Evolutionary conservation across 1,284 basidiomycete species (phyloP).

Genomic region (Caloboletus firmus): DNA sequence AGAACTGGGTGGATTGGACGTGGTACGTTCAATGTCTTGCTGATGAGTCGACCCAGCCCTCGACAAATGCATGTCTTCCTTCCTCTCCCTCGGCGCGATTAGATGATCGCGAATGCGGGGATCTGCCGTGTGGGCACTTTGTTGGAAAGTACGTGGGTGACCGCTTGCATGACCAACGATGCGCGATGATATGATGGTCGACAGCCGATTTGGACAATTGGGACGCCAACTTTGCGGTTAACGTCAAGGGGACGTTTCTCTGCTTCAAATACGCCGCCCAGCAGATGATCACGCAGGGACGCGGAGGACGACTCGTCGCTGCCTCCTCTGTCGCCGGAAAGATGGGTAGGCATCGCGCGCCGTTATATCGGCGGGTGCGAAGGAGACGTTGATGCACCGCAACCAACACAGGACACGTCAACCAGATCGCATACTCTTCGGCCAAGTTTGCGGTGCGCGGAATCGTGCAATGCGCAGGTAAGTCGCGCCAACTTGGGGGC

Average conservation of each 20-base stretch:
- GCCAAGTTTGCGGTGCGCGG: conserved; percentile 47
- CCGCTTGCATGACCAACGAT: neutral
- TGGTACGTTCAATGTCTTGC: conserved; percentile 3
- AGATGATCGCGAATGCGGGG: conserved; percentile 32
- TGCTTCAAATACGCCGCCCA: conserved; percentile 38
- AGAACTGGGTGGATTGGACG: conserved; percentile 16
- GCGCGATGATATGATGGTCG: neutral
- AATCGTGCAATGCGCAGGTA: conserved; percentile 39
- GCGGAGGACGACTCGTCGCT: conserved; percentile 43
- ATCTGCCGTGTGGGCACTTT: conserved; percentile 2
- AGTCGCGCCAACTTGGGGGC: neutral
- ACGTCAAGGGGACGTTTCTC: conserved; percentile 23
- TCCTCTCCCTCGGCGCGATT: neutral
- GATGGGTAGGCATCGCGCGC: neutral
- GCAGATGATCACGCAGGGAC: conserved; percentile 46
- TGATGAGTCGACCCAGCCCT: too few relatives aligned
- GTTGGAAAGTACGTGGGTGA: conserved; percentile 12
- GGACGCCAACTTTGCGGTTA: conserved; percentile 7
- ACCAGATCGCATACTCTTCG: conserved; percentile 32
- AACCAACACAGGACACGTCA: neutral
- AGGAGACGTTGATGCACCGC: neutral
- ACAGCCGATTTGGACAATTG: neutral
- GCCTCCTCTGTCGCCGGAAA: conserved; percentile 30
- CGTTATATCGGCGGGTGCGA: neutral
- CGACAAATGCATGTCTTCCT: too few relatives aligned